Conservation (phyloP, 495 filamentous ascomycete species). For the Penicillium samsonianum region DNA sequence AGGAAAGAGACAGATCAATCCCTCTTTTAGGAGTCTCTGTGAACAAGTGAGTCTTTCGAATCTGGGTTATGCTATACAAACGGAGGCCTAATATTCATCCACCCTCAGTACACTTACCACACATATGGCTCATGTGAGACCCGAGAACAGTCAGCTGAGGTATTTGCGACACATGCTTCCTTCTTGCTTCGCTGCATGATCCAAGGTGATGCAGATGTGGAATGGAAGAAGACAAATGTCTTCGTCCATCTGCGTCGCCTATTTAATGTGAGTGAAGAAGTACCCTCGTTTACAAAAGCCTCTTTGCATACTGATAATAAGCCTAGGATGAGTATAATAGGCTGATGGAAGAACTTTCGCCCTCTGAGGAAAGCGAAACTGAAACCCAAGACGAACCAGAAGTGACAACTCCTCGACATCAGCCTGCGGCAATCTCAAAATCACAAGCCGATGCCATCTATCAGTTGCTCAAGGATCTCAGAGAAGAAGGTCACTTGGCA, state of each 20-base stretch:
- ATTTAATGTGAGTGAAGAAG: constrained; percentile 42
- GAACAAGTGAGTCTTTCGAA: constrained; percentile 41
- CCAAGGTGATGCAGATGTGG: constrained; percentile 53
- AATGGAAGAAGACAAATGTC: constrained; percentile 57
- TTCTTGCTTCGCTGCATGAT: constrained; percentile 63
- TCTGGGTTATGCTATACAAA: constrained; percentile 2
- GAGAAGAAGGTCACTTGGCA: constrained; percentile 45
- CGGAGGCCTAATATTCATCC: constrained; percentile 11
- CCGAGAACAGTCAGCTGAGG: constrained; percentile 49
- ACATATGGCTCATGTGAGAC: constrained; percentile 49
- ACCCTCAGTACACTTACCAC: constrained; percentile 44
- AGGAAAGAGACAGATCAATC: constrained; percentile 40
- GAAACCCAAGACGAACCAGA: constrained; percentile 26
- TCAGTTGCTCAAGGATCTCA: constrained; percentile 38
- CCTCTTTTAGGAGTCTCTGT: constrained; percentile 43
- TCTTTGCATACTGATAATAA: constrained; percentile 1
- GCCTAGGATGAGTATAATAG: constrained; percentile 45
- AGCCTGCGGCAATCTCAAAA: constrained; percentile 33
- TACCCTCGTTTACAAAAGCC: background rate
- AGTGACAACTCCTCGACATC: constrained; percentile 29
- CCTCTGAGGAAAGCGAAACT: constrained; percentile 29
- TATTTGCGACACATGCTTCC: constrained; percentile 53
- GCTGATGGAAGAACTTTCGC: constrained; percentile 35
- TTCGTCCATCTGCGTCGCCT: constrained; percentile 53
- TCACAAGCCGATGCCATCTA: constrained; percentile 43